phyloP scores from a whole-genome alignment of 2,329 filamentous ascomycete species.

The Trichoderma atrobrunneum region DNA sequence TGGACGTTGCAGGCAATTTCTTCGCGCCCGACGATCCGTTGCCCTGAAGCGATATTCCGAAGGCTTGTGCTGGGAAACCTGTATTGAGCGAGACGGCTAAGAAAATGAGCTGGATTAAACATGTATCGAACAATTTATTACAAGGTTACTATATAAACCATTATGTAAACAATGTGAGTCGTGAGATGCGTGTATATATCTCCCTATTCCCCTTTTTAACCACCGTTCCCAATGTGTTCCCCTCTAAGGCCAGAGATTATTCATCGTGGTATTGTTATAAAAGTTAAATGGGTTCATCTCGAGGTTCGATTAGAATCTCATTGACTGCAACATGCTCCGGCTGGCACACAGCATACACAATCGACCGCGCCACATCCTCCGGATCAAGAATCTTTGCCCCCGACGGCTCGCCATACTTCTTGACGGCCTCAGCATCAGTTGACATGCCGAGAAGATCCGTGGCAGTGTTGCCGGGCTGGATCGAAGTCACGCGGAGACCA shows the following conservation, averaged over 20 bases:
- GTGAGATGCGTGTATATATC: not conserved
- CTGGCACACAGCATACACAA: conserved; percentile 72
- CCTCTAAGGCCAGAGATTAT: too few species aligned
- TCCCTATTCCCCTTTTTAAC: not conserved
- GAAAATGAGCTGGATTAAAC: not conserved
- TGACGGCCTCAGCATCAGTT: conserved; percentile 71
- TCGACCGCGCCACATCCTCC: conserved; percentile 68
- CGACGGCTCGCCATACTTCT: conserved; percentile 73
- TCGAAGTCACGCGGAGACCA: conserved; percentile 68
- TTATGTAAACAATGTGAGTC: not conserved
- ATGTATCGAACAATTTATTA: not conserved
- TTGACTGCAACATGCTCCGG: conserved; percentile 75
- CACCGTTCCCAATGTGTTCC: not conserved
- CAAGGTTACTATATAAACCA: not conserved
- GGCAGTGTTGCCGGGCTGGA: conserved; percentile 75
- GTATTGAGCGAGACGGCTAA: not conserved
- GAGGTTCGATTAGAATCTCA: conserved; percentile 74
- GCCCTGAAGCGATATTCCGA: not conserved
- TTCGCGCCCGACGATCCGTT: not conserved
- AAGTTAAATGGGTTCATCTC: conserved; percentile 64
- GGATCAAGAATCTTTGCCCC: conserved; percentile 73
- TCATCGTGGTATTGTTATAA: too few species aligned
- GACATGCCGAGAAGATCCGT: conserved; percentile 73
- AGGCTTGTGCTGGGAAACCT: not conserved
- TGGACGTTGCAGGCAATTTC: not conserved